Conservation (phyloP, 73 alveolate genomes). For the Paramecium biaurelia region DNA sequence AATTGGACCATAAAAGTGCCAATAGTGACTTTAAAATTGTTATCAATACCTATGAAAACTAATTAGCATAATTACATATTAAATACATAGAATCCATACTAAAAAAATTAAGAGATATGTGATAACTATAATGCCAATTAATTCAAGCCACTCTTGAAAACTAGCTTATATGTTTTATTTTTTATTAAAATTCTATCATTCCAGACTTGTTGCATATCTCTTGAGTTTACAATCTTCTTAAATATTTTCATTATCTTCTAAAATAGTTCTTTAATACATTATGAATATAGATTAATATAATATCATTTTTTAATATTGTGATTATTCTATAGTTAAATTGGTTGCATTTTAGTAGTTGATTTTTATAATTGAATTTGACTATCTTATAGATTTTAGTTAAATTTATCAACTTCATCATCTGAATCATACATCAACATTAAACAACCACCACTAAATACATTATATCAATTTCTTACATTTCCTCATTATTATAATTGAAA, state of each 20-base stretch:
- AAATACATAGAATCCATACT: neutral
- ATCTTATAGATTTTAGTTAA: neutral
- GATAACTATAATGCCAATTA: neutral
- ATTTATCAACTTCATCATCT: conserved; percentile 34
- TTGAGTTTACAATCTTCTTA: neutral
- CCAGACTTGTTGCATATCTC: neutral
- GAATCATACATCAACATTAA: conserved; percentile 43
- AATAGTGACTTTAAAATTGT: neutral
- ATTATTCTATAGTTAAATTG: neutral
- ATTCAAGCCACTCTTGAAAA: neutral
- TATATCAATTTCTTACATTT: neutral
- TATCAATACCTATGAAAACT: neutral
- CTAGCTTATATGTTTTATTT: neutral
- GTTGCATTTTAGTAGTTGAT: neutral
- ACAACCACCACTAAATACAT: neutral
- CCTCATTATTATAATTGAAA: neutral
- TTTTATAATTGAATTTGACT: neutral
- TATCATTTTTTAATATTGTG: neutral
- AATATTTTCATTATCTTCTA: neutral
- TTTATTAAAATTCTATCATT: neutral
- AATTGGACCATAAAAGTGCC: neutral
- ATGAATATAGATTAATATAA: neutral
- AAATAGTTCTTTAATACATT: conserved; percentile 1
- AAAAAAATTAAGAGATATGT: neutral
- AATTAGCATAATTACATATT: neutral